Percentiles rank a stretch among this genome's conserved stretches.
phyloP scores from a whole-genome alignment of 1,284 basidiomycete genomes.

The Sanghuangporus baumii region DNA sequence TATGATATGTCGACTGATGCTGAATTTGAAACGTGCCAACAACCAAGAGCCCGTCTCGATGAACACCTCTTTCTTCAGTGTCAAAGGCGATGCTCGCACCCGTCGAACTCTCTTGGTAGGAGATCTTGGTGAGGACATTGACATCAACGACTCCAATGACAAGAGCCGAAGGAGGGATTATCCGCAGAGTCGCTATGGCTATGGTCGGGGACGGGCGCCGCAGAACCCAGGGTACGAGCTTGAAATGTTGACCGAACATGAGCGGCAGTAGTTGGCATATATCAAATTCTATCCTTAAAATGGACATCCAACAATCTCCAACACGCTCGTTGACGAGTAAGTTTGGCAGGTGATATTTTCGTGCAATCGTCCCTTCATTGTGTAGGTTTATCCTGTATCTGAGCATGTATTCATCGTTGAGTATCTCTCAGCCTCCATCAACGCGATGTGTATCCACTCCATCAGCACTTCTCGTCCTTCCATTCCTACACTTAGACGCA shows the following conservation, averaged over 20 bases:
- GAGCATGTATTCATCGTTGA: too few relatives aligned
- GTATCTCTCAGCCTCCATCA: slow-evolving; percentile 60
- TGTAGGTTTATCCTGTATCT: too few relatives aligned
- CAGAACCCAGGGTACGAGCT: neutral
- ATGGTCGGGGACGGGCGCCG: neutral
- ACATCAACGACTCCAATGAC: slow-evolving; percentile 3
- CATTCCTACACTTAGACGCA: slow-evolving; percentile 90
- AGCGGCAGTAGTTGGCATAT: slow-evolving; percentile 18
- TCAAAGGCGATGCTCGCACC: neutral
- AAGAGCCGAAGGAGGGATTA: neutral
- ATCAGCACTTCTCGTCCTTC: slow-evolving; percentile 67
- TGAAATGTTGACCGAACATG: neutral
- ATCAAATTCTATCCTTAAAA: slow-evolving; percentile 69
- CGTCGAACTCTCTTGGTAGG: neutral
- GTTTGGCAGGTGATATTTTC: neutral
- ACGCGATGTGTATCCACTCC: slow-evolving; percentile 58
- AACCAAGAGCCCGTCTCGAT: neutral
- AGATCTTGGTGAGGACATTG: slow-evolving; percentile 7
- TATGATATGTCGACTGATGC: slow-evolving; percentile 15
- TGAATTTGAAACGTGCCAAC: slow-evolving; percentile 2
- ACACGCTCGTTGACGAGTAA: neutral
- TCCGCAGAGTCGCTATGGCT: neutral
- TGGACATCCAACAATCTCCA: slow-evolving; percentile 43
- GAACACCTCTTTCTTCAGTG: neutral
- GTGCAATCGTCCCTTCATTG: neutral